Evolutionary conservation across 805 yeast genomes (phyloP), one percentile per base, ranked within the genome.

Genomic region (Metschnikowia cubensis): DNA sequence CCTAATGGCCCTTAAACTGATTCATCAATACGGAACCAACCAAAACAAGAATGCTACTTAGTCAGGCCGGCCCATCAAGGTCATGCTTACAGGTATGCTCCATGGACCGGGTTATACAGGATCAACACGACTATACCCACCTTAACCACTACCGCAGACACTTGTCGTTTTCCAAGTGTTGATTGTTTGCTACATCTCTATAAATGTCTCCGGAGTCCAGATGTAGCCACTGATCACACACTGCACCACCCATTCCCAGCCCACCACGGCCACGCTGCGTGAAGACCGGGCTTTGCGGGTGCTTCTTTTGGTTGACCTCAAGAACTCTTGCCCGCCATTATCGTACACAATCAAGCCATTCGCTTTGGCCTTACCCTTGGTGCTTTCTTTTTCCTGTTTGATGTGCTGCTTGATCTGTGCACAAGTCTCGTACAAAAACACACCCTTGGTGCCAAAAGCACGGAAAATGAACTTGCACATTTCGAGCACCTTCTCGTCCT

Each of bases 231-330:
- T 65, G 22, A 83, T 81, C 14, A 81, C 71, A 64, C 85, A 79
- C 52, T 83, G 87, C 1, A 82, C 85, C 1, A 82, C 70, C 87
- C 87, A 83, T 59, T 83, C 87, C 86, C 85, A 81, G 57, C 76
- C 69, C 10, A 81, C 67, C 3, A 77, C 54, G 36, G 56, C 67
- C 59, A 39, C 66, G 35, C 32, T 33, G 21, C 40, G 18, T 11
- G 32, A 8, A 43, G 20, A 14, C 18, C 31, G 17, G 4, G 32
- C 18, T 8, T 45, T 36, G 3, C 34, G 15, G 8, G 45, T 42
- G n/a, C 47, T 17, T 21, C 33, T 52, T 33, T 22, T 39, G 5
- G 31, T 45, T 11, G 49, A 17, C 39, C 52, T 50, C 15, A 35
- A 18, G 21, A 44, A 50, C 34, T 51, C 56, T 29, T 37, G 35